Evolutionary conservation across 345 rosid species (phyloP).

Genomic region (Melaleuca alternifolia): DNA sequence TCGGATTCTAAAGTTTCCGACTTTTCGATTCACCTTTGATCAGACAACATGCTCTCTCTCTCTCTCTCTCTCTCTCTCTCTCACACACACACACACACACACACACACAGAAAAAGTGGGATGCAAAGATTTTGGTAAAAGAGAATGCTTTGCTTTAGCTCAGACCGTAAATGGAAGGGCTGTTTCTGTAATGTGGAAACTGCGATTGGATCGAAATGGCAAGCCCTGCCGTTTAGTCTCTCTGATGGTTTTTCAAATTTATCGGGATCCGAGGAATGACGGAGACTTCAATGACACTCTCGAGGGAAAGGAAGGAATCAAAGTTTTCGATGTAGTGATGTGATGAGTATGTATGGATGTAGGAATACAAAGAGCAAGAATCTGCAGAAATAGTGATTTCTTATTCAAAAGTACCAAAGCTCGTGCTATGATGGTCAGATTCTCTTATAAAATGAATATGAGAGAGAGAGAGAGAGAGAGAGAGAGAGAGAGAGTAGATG

Average conservation of each 20-base stretch:
- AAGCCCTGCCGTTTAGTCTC: background rate
- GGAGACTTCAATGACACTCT: background rate
- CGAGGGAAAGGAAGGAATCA: background rate
- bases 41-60: background rate
- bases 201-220: background rate
- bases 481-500: background rate
- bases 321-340: background rate
- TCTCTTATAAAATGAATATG: background rate
- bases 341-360: background rate
- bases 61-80: background rate
- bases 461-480: background rate
- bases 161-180: background rate
- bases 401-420: background rate
- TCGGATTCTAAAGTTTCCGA: conserved; percentile 37
- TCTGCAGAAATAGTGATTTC: background rate
- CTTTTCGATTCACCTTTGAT: conserved; percentile 7
- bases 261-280: background rate
- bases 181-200: background rate
- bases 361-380: background rate
- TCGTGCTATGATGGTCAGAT: background rate
- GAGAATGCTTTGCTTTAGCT: background rate
- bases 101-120: background rate
- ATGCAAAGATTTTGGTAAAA: background rate
- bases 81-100: no score
- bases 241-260: background rate